Evolutionary conservation across 306 rosid genomes (phyloP), one percentile per base, ranked within the genome.

Genomic region (Casuarina glauca): DNA sequence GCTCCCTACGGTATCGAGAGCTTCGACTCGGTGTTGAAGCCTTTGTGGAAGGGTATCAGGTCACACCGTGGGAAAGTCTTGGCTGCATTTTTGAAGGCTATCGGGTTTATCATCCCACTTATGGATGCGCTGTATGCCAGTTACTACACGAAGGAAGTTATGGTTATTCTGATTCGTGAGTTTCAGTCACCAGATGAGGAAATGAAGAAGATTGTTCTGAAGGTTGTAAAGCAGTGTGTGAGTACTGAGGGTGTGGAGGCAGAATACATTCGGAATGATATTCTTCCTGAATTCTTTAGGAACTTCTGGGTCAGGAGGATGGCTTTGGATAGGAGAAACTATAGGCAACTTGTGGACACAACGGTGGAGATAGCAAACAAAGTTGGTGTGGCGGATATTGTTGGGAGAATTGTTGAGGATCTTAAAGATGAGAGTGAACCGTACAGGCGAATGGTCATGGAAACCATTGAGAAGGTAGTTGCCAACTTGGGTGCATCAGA

Each of bases 351-450:
- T 53, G 98, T 92, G 82, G 98, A 94, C 57, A 94, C 97, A 3
- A 94, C 97, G 15, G 98, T 94, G 9, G 98, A 94, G 84, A 94
- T 94, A 73, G 98, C 98, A 12, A 94, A 94, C 84, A 94, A 94
- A 88, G 96, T 92, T 16, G 94, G 98, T 79, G 98, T 94, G 73
- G 93, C 96, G 8, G 97, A 94, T 90, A 92, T 94, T 44, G 97
- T 92, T 3, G 98, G 97, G 20, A 85, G 98, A 79, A 87, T 94
- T 58, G 98, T 94, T 53, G 96, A 92, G 85, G 98, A 94, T 86
- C 97, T 94, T 70, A 92, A 94, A 83, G 98, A 94, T 83, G 98
- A 94, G 87, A 94, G 98, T 83, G 98, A 94, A 70, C 98, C 98
- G 13, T 94, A 94, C 55, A 86, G 98, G 84, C 82, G 98, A 80